These are phyloP conservation scores for Hymenoscyphus fraxineus DNA, from an alignment of 2,329 filamentous ascomycete species.

Conservation along the genomic window DNA sequence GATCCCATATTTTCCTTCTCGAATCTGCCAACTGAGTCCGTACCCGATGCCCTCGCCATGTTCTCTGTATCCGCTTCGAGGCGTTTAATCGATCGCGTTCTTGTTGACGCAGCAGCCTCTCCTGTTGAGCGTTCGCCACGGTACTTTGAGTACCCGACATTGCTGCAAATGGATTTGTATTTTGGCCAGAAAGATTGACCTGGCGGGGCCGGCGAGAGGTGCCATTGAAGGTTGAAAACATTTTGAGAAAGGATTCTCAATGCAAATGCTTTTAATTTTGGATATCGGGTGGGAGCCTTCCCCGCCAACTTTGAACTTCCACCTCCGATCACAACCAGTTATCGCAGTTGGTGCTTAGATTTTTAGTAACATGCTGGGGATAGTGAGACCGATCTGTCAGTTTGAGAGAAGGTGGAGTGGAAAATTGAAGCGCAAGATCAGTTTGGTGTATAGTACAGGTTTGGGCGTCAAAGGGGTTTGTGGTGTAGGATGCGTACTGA, in stretches of 20 bases:
- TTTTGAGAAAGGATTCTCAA: conserved; percentile 40
- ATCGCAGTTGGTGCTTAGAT: background rate
- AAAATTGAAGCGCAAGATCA: background rate
- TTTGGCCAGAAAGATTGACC: conserved; percentile 88
- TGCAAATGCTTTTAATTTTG: background rate
- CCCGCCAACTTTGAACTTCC: background rate
- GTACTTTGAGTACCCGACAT: conserved; percentile 68
- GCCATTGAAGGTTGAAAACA: conserved; percentile 93
- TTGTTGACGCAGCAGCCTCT: conserved; percentile 73
- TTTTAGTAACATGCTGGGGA: background rate
- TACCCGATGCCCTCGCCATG: conserved; percentile 74
- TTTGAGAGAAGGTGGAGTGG: background rate
- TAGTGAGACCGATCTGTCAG: background rate
- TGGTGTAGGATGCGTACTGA: background rate
- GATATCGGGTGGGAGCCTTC: background rate
- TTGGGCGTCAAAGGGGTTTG: background rate
- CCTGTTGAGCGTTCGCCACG: conserved; percentile 80
- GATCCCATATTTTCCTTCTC: conserved; percentile 62
- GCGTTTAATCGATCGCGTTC: conserved; percentile 77
- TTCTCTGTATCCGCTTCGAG: conserved; percentile 67
- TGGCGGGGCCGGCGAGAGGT: conserved; percentile 80
- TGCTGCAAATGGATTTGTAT: conserved; percentile 73
- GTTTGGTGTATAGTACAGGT: background rate
- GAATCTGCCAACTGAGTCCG: conserved; percentile 55
- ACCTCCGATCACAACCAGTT: background rate